Base-by-base conservation (phyloP, 352 stramenopile genomes). In the Phytophthora brassicae region DNA sequence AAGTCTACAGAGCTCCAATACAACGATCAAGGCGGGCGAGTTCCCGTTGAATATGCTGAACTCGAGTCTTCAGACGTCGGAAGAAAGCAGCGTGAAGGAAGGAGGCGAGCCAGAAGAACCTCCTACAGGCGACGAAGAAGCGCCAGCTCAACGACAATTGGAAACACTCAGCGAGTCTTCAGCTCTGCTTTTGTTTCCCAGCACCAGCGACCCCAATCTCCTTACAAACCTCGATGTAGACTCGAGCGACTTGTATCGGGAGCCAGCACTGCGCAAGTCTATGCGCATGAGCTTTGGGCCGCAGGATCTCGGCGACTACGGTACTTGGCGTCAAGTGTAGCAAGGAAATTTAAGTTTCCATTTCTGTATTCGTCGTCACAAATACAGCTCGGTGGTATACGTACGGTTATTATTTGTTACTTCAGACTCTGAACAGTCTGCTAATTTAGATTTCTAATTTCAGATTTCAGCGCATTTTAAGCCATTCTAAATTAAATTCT, bases 171-270 rank as follows among this genome's bases (percentile, higher is more conserved):
- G 63, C 39, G 75, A 84, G 56, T 61, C 71, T 11, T 76, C 77
- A 19, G 50, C 77, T n/a, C n/a, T n/a, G 41, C 61, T 84, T 16
- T 41, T 79, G 35, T 63, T 79, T 35, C 61, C 64, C 16, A 75
- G 56, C 3, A 77, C 43, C 45, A 78, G 61, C 64, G 74, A 82
- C 44, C 41, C 49, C 20, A 67, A 68, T 7, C 58, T 64, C 0
- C 44, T 67, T 9, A 42, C 44, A 0, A 63, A 46, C n/a, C 65
- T 53, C 17, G 71, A 81, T 12, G 64, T 59, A 33, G 72, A 87
- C 26, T 83, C 84, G 48, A 90, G 79, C 61, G 81, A 93, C 42
- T 44, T 84, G 51, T 93, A 93, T 51, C 78, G 84, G 42, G 84
- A 89, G 35, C 84, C 84, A 29, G 81, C 84, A 19, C 68, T 92